Evolutionary conservation across 2,329 filamentous ascomycete species (phyloP).

Genomic region (Phyllosticta capitalensis): DNA sequence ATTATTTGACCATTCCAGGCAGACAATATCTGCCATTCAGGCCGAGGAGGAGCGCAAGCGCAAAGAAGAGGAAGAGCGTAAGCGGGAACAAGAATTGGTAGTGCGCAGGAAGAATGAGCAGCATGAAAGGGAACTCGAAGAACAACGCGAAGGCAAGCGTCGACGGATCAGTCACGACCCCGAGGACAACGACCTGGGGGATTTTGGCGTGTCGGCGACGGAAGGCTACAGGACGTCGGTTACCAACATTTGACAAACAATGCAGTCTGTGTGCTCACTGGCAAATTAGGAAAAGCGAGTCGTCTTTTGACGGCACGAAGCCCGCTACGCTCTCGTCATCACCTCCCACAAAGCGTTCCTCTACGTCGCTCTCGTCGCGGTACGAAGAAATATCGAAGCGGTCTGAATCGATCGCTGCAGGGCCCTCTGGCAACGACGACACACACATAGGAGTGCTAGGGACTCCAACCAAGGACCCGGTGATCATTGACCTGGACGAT

Average conservation of each 20-base stretch:
- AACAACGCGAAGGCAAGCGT: constrained; percentile 21
- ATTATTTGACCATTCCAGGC: constrained; percentile 36
- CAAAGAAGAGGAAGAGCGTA: constrained; percentile 10
- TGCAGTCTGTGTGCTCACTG: neutral
- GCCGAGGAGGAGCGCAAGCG: constrained; percentile 28
- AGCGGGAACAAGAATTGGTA: constrained; percentile 16
- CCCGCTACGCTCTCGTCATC: constrained; percentile 11
- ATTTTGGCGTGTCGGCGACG: neutral
- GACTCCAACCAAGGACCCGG: neutral
- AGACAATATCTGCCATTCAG: constrained; percentile 28
- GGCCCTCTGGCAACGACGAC: neutral
- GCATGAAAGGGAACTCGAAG: constrained; percentile 18
- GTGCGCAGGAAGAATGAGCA: constrained; percentile 19
- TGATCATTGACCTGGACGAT: constrained; percentile 6
- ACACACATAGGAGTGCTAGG: neutral
- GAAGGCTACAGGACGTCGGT: neutral
- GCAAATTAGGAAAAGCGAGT: neutral
- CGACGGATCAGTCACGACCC: constrained; percentile 19
- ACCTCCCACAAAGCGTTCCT: constrained; percentile 7
- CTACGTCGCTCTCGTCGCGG: constrained; percentile 20
- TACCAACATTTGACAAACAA: neutral
- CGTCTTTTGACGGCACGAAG: neutral
- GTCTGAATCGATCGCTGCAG: neutral
- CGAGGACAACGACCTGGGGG: constrained; percentile 8
- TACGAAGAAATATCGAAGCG: constrained; percentile 21